Evolutionary conservation across 2,329 filamentous ascomycete species (phyloP), one percentile per base, ranked within the genome.

Genomic region (Fusarium xylarioides): DNA sequence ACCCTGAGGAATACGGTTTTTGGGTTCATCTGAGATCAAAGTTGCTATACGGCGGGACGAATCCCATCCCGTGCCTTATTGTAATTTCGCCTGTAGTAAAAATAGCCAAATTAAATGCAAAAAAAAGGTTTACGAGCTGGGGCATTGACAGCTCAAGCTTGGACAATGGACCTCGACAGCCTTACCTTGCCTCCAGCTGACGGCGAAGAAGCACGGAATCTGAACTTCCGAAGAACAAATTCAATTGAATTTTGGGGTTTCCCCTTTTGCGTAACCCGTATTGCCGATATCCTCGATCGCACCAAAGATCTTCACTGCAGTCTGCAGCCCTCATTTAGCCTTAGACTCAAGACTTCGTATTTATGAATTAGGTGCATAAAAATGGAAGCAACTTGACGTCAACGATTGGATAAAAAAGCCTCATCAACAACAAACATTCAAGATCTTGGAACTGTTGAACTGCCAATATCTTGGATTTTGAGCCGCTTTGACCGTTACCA

Each of bases 381-480:
- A 23, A 32, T 6, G 7, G 7, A 52, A 26, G 38, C 62, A 8
- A 34, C 46, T 69, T 69, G 66, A 69, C 66, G 66, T 69, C 66
- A 69, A 69, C 44, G 49, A 69, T 37, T 38, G 19, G 15, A 46
- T 28, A 63, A 68, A 69, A 68, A 69, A 53, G 65, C 57, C 64
- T 68, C 66, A 68, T 68, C 66, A 52, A 26, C 21, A 16, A 30
- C 16, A 12, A 34, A n/a, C 42, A 50, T 35, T 21, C 34, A 30
- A 58, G 42, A 23, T 56, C 59, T 61, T 32, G 37, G 52, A 47
- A 43, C 18, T 37, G 23, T 42, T 40, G 34, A 16, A 30, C 37
- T 28, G 18, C n/a, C 12, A 3, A 44, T 14, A 49, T 56, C 11
- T 43, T 55, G 28, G 18, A 37, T 53, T 37, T 54, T 42, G 42